These are phyloP conservation scores for Reticulascus tulasneorum DNA, from an alignment of 2,329 filamentous ascomycete genomes.

Conservation along the genomic window DNA sequence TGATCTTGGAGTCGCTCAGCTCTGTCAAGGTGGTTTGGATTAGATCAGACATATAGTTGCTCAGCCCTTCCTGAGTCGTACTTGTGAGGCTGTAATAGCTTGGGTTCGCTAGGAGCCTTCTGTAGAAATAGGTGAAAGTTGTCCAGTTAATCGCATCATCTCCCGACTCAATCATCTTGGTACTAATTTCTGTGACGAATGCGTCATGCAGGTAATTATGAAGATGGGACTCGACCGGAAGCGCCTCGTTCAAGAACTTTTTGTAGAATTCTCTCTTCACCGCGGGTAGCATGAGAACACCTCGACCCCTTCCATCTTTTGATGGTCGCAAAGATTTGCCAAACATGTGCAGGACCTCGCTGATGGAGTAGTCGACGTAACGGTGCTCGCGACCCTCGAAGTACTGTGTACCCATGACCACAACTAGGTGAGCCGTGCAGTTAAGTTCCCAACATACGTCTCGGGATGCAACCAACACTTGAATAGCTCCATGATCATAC, in stretches of 20 bases:
- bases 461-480: constrained; percentile 70
- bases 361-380: constrained; percentile 93
- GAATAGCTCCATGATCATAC: constrained; percentile 83
- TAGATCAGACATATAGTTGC: constrained; percentile 87
- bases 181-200: constrained; percentile 95
- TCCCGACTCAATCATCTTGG: constrained; percentile 89
- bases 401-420: constrained; percentile 97
- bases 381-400: constrained; percentile 95
- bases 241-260: constrained; percentile 94
- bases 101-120: constrained; percentile 87
- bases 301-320: constrained; percentile 75
- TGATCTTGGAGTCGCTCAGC: constrained; percentile 86
- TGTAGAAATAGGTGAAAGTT: constrained; percentile 98
- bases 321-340: constrained; percentile 81
- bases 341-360: constrained; percentile 96
- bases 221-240: constrained; percentile 92
- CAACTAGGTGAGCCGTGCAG: constrained; percentile 80
- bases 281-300: constrained; percentile 92
- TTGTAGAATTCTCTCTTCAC: constrained; percentile 98
- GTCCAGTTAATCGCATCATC: constrained; percentile 98
- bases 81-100: constrained; percentile 92
- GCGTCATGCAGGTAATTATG: constrained; percentile 91
- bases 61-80: constrained; percentile 88
- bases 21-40: constrained; percentile 92
- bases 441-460: constrained; percentile 97